Evolutionary conservation across 73 alveolate genomes (phyloP).

Genomic region (Blepharisma stoltei): DNA sequence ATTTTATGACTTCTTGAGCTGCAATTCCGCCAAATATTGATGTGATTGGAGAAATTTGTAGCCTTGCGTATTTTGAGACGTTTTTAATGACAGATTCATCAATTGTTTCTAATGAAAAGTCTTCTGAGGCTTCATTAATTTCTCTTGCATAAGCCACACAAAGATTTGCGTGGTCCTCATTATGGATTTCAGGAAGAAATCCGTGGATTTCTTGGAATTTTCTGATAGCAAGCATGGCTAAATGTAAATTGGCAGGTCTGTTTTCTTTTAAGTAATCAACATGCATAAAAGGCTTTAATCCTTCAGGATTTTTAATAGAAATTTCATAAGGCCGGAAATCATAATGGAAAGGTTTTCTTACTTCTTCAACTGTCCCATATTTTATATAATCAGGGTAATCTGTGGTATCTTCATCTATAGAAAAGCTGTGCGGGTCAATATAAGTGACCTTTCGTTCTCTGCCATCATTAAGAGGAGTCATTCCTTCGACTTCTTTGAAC

Average conservation of each 20-base stretch:
- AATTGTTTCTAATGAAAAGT: conserved; percentile 45
- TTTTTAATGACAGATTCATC: conserved; percentile 78
- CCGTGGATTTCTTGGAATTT: conserved; percentile 51
- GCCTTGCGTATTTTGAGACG: conserved; percentile 72
- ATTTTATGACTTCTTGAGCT: conserved; percentile 96
- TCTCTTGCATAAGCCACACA: conserved; percentile 43
- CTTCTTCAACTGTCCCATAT: conserved; percentile 53
- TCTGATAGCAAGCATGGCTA: conserved; percentile 47
- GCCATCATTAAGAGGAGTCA: conserved; percentile 94
- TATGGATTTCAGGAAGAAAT: conserved; percentile 53
- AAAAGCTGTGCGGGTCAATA: conserved; percentile 80
- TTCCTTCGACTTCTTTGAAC: conserved; percentile 97
- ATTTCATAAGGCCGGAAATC: no score
- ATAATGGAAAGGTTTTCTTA: conserved; percentile 14
- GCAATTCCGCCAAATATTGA: conserved; percentile 99
- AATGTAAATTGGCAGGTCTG: conserved; percentile 52
- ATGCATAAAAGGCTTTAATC: conserved; percentile 24
- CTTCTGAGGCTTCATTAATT: conserved; percentile 40
- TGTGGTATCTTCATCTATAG: conserved; percentile 49
- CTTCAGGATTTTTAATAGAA: no score
- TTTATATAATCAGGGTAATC: no score
- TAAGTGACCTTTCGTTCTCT: conserved; percentile 83
- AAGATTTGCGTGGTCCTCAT: conserved; percentile 50
- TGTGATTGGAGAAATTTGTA: conserved; percentile 91
- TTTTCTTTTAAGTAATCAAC: conserved; percentile 48